Base-by-base conservation (phyloP, 2,329 filamentous ascomycete genomes). In the Talaromyces sp. region DNA sequence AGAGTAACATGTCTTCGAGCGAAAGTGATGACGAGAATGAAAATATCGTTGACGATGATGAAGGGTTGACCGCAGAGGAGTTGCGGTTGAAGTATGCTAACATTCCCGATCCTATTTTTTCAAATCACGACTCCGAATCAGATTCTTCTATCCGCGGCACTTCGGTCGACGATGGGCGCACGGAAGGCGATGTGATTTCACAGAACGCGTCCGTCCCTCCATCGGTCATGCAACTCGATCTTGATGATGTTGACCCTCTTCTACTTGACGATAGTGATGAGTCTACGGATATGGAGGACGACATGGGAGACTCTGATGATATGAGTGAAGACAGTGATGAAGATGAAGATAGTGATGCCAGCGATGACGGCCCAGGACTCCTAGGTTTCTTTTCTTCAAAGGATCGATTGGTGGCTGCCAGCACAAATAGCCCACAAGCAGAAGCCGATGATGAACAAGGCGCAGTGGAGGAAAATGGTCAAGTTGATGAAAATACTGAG, bases 1-100 rank as follows among this genome's bases (percentile, higher is more conserved):
- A 79, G 59, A 74, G 71, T 46, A 80, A 81, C 35, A 81, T 69
- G 78, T 81, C 63, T 67, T 78, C 63, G 64, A 78, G 62, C 54
- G 72, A 63, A 65, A 76, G 71, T 28, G 78, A 78, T 28, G 70
- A 69, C 10, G 80, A 75, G 39, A 68, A 72, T 25, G 71, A 70
- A 39, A 66, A 72, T 13, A 70, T 64, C 33, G 58, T 66, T 37
- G 71, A 77, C 62, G 72, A 76, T 59, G 78, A 80, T 64, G 77
- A 74, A 56, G 69, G 66, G 9, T 66, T 80, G 57, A 78, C 76
- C 15, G 70, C 75, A 10, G 78, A 80, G 61, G 72, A 79, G 59
- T 72, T 80, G 52, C 74, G 71, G 58, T 64, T 68, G 46, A 80
- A 80, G 62, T 80, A 80, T 61, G 75, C 75, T 25, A 71, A 74